Percentiles rank a stretch among this genome's conserved stretches.
These are phyloP conservation scores for Sporothrix mexicana DNA, from an alignment of 2,329 filamentous ascomycete genomes.

Conservation along the genomic window DNA sequence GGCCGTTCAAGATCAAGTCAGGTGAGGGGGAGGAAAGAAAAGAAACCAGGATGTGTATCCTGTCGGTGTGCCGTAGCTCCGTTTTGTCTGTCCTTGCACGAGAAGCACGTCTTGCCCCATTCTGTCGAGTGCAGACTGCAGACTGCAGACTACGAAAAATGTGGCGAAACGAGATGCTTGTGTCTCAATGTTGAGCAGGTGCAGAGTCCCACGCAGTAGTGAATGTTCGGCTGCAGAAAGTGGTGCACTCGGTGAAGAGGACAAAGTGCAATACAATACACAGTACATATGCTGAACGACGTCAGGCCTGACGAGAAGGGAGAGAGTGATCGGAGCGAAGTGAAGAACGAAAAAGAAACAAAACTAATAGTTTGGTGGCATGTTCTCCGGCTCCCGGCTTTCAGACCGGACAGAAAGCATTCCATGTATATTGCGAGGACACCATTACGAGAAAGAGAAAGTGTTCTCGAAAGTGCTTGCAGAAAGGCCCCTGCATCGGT, in stretches of 20 bases:
- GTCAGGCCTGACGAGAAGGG: too few relatives aligned
- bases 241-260: neutral
- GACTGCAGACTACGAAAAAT: neutral
- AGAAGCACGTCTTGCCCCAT: neutral
- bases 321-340: too few relatives aligned
- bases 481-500: neutral
- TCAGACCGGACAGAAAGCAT: neutral
- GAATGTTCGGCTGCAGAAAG: slow-evolving; percentile 4
- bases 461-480: neutral
- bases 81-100: too few relatives aligned
- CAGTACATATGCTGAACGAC: neutral
- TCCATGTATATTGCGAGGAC: slow-evolving; percentile 14
- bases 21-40: too few relatives aligned
- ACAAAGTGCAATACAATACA: neutral
- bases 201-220: neutral
- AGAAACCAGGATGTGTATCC: too few relatives aligned
- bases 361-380: too few relatives aligned
- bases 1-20: too few relatives aligned
- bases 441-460: neutral
- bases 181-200: neutral
- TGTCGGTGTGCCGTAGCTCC: neutral
- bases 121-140: slow-evolving; percentile 9
- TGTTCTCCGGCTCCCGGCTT: neutral
- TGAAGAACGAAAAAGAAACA: too few relatives aligned
- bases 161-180: too few relatives aligned